Conservation (phyloP, 2,329 filamentous ascomycete genomes). For the Annulohypoxylon truncatum region DNA sequence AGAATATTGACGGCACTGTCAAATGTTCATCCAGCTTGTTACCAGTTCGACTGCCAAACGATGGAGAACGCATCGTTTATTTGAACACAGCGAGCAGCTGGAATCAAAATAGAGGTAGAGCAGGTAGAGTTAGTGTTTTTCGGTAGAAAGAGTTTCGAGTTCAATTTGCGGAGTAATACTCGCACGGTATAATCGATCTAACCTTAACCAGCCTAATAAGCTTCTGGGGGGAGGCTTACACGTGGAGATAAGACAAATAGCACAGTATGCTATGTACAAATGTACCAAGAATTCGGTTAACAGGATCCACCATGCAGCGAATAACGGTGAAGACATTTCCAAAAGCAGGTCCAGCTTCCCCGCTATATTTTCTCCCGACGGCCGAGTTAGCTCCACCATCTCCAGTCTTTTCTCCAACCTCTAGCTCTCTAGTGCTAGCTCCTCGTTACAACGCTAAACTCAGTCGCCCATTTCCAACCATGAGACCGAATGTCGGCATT, state of each 20-base stretch:
- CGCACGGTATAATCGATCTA: background rate
- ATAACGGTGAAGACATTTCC: slow-evolving; percentile 39
- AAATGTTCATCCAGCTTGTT: background rate
- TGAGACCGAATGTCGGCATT: slow-evolving; percentile 33
- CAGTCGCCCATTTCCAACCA: slow-evolving; percentile 16
- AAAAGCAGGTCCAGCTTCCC: slow-evolving; percentile 27
- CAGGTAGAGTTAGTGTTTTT: too few species aligned
- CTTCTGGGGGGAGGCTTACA: background rate
- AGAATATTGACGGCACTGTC: background rate
- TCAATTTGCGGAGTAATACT: background rate
- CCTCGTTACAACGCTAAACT: slow-evolving; percentile 29
- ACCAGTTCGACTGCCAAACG: background rate
- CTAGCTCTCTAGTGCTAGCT: background rate
- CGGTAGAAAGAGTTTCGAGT: background rate
- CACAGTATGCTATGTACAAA: too few species aligned
- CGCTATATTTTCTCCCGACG: slow-evolving; percentile 46
- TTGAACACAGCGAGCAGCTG: too few species aligned
- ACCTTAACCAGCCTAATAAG: background rate
- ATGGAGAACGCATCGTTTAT: background rate
- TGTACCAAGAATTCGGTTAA: slow-evolving; percentile 13
- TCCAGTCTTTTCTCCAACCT: slow-evolving; percentile 33
- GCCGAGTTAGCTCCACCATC: slow-evolving; percentile 38
- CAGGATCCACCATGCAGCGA: slow-evolving; percentile 17
- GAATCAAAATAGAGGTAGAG: too few species aligned
- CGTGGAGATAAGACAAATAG: background rate